Evolutionary conservation across 768 basidiomycete genomes (phyloP).

Genomic region (Phlegmacium glaucopus): DNA sequence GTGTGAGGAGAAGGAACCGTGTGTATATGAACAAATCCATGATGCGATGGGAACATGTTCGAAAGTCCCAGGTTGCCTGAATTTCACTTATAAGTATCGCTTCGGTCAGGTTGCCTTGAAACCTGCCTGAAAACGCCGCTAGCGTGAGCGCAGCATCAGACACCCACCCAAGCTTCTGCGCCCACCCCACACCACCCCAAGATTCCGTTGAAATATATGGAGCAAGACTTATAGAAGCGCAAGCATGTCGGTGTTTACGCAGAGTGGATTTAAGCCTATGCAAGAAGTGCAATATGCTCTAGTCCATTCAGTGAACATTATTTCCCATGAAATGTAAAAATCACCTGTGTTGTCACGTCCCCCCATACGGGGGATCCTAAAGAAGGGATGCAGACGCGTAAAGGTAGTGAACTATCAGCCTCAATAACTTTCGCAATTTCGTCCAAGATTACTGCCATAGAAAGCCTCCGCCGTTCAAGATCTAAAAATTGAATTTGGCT

Average conservation of each 20-base stretch:
- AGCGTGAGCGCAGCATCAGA: constrained; percentile 74
- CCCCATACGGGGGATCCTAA: constrained; percentile 72
- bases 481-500: constrained; percentile 18
- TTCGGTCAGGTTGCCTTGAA: constrained; percentile 4
- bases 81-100: constrained; percentile 5
- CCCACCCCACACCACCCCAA: constrained; percentile 69
- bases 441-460: constrained; percentile 12
- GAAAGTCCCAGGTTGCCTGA: constrained; percentile 77
- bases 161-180: constrained; percentile 75
- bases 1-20: constrained; percentile 72
- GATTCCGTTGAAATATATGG: constrained; percentile 56
- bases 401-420: constrained; percentile 27
- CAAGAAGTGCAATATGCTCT: constrained; percentile 75
- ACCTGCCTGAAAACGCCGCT: constrained; percentile 72
- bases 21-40: constrained; percentile 81
- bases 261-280: constrained; percentile 61
- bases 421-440: constrained; percentile 14
- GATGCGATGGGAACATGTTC: constrained; percentile 74
- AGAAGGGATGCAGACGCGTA: constrained; percentile 60
- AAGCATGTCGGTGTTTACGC: constrained; percentile 52
- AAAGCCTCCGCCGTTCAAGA: constrained; percentile 5
- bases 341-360: constrained; percentile 53
- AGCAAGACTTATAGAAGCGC: constrained; percentile 67
- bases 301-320: constrained; percentile 1
- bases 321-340: constrained; percentile 13